Base-by-base conservation (phyloP, 139 green algal genomes). In the Eudorina sp. region DNA sequence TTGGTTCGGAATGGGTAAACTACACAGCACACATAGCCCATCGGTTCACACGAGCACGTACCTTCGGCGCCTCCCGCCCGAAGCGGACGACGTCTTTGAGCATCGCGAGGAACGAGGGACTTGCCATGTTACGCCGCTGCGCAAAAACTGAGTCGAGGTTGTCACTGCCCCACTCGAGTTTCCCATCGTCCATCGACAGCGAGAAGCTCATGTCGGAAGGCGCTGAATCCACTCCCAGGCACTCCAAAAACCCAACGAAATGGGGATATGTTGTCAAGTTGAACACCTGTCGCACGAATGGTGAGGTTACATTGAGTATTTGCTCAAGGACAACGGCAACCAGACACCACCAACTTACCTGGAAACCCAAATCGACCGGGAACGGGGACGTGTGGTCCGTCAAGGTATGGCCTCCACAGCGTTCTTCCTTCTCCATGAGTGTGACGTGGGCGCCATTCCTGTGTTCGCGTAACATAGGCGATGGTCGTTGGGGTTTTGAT, bases 181-280 rank as follows among this genome's bases (percentile, higher is more conserved):
- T 58, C 58, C 95, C 96, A n/a, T 83, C 82, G 51, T 98, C 96
- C 53, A 97, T 83, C 4, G 93, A 97, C 0, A 99, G 92, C 6
- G 96, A 90, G 87, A 99, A 99, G 4, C 95, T 98, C 98, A 99
- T 99, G 84, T 99, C 96, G 0, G 92, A 97, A 0, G 92, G 91
- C 94, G 98, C 94, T 1, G 93, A 95, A 83, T 98, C 97, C 5
- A 99, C 97, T 18, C 94, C 95, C 38, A 99, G 91, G 55, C 89
- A 90, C 14, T 99, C 96, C 78, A 99, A 93, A 53, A 99, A 96
- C 0, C 94, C 96, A 41, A 99, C 93, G 34, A 99, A 69, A 92
- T 99, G 93, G 0, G 97, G 97, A 82, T 99, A 99, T 9, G 97
- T 99, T 23, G 97, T 99, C 38, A 99, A 88, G 88, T 99, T 99